A percentile compares a stretch with the other conserved stretches of the same genome.
These are phyloP conservation scores for Claviceps pazoutovae DNA, from an alignment of 2,329 filamentous ascomycete genomes.

Conservation along the genomic window DNA sequence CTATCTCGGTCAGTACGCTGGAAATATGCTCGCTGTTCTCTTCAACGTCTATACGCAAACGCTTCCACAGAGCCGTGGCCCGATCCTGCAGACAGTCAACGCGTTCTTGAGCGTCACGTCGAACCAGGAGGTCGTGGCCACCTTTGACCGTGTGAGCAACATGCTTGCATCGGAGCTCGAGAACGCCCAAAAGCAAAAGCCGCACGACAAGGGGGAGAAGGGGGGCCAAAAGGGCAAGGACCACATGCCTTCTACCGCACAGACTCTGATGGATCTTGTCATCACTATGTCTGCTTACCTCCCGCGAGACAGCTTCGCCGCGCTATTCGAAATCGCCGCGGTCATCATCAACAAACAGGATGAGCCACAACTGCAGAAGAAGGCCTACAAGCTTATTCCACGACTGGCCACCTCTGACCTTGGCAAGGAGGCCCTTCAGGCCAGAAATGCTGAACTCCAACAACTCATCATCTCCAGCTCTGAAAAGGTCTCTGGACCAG, in stretches of 20 bases:
- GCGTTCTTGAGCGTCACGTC: constrained; percentile 83
- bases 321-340: constrained; percentile 76
- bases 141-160: constrained; percentile 72
- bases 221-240: constrained; percentile 43
- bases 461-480: constrained; percentile 63
- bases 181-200: constrained; percentile 35
- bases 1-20: constrained; percentile 66
- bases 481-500: constrained; percentile 75
- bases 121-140: constrained; percentile 64
- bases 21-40: constrained; percentile 86
- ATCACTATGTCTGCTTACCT: constrained; percentile 94
- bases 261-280: constrained; percentile 91
- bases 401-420: constrained; percentile 69
- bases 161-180: constrained; percentile 65
- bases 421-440: constrained; percentile 60
- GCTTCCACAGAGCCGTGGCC: constrained; percentile 77
- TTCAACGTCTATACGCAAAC: constrained; percentile 99
- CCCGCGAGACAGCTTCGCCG: constrained; percentile 68
- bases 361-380: constrained; percentile 93
- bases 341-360: constrained; percentile 67
- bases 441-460: constrained; percentile 68
- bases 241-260: constrained; percentile 79
- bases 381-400: constrained; percentile 95
- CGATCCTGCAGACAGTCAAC: constrained; percentile 89
- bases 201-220: constrained; percentile 52